Evolutionary conservation across 371 early-diverging fungal species (phyloP).

Genomic region (Mycotypha africana): DNA sequence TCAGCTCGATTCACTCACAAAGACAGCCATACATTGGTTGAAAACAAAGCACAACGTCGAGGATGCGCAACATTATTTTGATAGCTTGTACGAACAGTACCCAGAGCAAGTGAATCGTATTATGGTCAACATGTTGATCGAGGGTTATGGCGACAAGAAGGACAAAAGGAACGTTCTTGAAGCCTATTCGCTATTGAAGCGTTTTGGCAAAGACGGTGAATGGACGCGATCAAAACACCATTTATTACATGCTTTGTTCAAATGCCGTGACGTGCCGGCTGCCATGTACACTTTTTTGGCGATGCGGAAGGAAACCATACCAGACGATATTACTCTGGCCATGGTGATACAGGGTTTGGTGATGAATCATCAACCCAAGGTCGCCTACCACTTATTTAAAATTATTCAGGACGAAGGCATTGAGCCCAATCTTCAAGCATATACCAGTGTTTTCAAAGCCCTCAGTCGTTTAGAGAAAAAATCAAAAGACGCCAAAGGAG

Average conservation of each 20-base stretch:
- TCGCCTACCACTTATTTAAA: conserved; percentile 38
- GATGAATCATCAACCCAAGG: conserved; percentile 25
- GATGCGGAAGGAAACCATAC: conserved; percentile 26
- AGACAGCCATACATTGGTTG: conserved; percentile 31
- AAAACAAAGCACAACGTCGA: conserved; percentile 21
- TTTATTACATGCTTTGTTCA: conserved; percentile 31
- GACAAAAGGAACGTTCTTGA: conserved; percentile 18
- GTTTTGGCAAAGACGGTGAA: too few species aligned
- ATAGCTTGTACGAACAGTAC: conserved; percentile 13
- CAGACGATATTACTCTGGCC: conserved; percentile 36
- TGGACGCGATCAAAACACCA: conserved; percentile 18
- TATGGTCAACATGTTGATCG: conserved; percentile 39
- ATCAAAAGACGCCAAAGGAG: conserved; percentile 4
- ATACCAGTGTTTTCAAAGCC: conserved; percentile 27
- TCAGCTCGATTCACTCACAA: conserved; percentile 19
- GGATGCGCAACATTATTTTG: conserved; percentile 19
- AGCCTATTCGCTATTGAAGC: not conserved
- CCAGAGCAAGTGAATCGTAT: conserved; percentile 17
- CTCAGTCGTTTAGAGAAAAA: conserved; percentile 4
- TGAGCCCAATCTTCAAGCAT: conserved; percentile 31
- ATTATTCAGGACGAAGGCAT: conserved; percentile 17
- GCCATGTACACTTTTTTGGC: conserved; percentile 27
- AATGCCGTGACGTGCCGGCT: conserved; percentile 37
- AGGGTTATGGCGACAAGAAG: conserved; percentile 16
- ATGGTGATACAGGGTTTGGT: conserved; percentile 40